Conservation (phyloP, 2,329 filamentous ascomycete species). For the Trichoderma atroviride region DNA sequence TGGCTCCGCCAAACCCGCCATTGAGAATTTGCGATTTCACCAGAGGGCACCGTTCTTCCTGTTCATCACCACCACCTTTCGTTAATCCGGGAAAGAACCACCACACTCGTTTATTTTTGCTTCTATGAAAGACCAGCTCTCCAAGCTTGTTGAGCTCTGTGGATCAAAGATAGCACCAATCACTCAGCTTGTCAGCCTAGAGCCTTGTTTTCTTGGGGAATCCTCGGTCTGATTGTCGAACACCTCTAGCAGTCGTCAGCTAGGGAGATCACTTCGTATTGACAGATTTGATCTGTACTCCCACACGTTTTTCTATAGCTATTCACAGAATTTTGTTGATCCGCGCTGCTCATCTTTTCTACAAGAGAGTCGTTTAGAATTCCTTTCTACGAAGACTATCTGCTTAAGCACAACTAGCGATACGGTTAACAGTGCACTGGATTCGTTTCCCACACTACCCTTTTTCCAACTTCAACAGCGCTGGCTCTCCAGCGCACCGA, state of each 20-base stretch:
- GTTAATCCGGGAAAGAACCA: background rate
- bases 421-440: background rate
- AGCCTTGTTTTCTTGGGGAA: background rate
- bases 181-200: background rate
- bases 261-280: background rate
- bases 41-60: slow-evolving; percentile 1
- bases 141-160: slow-evolving; percentile 2
- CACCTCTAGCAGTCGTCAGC: background rate
- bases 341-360: slow-evolving; percentile 18
- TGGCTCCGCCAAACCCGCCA: slow-evolving; percentile 20
- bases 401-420: background rate
- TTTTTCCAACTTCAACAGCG: slow-evolving; percentile 15
- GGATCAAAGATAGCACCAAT: background rate
- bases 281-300: background rate
- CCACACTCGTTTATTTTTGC: background rate
- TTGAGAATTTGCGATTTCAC: slow-evolving; percentile 22
- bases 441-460: background rate
- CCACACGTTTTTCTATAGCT: slow-evolving; percentile 17
- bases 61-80: slow-evolving; percentile 13
- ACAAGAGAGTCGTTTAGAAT: background rate
- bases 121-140: background rate
- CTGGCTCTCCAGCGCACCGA: slow-evolving; percentile 17
- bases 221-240: background rate
- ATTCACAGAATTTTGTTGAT: background rate
- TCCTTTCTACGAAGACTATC: background rate